Evolutionary conservation across 2,329 filamentous ascomycete species (phyloP).

Genomic region (Pseudogymnoascus sp.): DNA sequence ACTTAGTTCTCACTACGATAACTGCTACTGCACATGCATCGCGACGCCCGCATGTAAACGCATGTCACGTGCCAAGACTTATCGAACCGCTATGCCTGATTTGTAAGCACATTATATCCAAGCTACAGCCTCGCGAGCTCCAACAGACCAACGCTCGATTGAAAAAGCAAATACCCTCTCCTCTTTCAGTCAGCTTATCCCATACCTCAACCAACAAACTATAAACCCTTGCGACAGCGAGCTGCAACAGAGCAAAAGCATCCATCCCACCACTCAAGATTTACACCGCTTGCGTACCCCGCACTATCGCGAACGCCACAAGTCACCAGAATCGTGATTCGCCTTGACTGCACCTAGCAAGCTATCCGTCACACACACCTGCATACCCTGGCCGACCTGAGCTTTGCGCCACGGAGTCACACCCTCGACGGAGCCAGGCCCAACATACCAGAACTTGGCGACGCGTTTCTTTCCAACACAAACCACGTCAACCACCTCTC

Average conservation of each 20-base stretch:
- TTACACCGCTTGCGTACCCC: conserved; percentile 2
- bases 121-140: neutral
- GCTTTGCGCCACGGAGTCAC: neutral
- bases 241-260: neutral
- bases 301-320: neutral
- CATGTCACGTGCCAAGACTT: neutral
- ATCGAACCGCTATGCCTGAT: neutral
- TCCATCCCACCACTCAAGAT: neutral
- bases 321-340: neutral
- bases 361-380: neutral
- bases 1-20: neutral
- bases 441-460: neutral
- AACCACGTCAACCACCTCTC: neutral
- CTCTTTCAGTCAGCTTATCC: neutral
- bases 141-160: neutral
- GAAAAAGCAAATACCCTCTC: neutral
- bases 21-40: neutral
- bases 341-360: neutral
- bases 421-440: neutral
- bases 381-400: neutral
- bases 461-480: neutral
- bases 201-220: neutral
- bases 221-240: neutral
- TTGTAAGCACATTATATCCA: neutral
- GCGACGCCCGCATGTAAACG: neutral